Evolutionary conservation across 2,329 filamentous ascomycete genomes (phyloP).

Genomic region (Colletotrichum phormii): DNA sequence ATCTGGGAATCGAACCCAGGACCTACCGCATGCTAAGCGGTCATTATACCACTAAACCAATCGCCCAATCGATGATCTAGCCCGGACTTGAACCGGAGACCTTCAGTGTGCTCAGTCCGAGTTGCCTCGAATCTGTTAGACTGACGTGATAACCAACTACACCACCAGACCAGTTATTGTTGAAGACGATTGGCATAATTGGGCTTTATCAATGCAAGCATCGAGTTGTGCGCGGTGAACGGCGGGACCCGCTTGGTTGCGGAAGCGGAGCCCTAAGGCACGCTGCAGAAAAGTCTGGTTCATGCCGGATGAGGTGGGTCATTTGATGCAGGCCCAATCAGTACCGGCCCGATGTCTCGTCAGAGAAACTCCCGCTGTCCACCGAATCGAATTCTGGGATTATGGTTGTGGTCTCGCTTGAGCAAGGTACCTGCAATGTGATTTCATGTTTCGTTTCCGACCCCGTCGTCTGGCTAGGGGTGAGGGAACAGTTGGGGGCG

Average conservation of each 20-base stretch:
- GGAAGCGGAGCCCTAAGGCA: conserved; percentile 3
- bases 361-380: conserved; percentile 7
- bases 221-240: background rate
- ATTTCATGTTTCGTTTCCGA: background rate
- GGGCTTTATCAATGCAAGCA: background rate
- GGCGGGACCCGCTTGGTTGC: background rate
- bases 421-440: background rate
- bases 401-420: conserved; percentile 8
- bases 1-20: conserved; percentile 37
- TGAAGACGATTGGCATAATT: fast-evolving
- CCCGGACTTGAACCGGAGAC: conserved; percentile 38
- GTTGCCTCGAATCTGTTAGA: conserved; percentile 49
- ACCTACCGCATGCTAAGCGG: conserved; percentile 36
- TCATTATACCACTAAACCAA: conserved; percentile 37
- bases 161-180: conserved; percentile 40
- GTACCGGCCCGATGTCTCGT: background rate
- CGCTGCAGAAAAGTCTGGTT: background rate
- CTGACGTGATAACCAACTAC: conserved; percentile 62
- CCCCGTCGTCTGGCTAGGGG: background rate
- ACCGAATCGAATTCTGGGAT: background rate
- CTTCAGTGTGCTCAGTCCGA: conserved; percentile 24
- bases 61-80: conserved; percentile 26
- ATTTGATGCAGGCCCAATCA: conserved; percentile 15
- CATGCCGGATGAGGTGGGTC: conserved; percentile 26
- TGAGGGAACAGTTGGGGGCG: background rate